phyloP scores from a whole-genome alignment of 768 basidiomycete species.

The Lactifluus echinatus region DNA sequence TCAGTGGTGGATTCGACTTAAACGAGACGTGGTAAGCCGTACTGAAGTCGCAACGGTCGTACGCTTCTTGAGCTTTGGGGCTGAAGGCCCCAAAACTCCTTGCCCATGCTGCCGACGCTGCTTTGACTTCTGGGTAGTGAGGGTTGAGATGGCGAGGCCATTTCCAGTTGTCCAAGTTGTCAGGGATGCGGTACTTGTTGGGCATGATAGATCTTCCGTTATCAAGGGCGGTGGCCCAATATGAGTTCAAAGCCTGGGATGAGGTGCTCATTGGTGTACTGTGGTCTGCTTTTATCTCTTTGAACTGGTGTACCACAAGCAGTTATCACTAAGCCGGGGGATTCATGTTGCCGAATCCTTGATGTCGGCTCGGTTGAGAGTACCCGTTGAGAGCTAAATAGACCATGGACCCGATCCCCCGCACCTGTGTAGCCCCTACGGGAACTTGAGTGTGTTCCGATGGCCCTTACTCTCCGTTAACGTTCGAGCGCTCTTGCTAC shows the following conservation, averaged over 20 bases:
- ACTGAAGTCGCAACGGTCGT: constrained; percentile 24
- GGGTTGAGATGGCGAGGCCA: constrained; percentile 24
- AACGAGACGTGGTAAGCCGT: neutral
- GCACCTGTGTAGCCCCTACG: neutral
- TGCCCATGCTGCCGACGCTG: constrained; percentile 21
- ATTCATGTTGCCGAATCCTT: neutral
- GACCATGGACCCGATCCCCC: neutral
- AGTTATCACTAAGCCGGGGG: neutral
- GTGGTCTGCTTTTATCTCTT: neutral
- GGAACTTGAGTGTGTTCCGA: too few relatives aligned
- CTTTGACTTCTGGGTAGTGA: constrained; percentile 21
- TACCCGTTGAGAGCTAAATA: neutral
- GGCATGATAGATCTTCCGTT: neutral
- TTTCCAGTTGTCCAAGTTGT: constrained; percentile 21
- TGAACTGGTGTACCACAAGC: neutral
- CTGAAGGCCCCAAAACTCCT: constrained; percentile 23
- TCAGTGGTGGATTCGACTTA: neutral
- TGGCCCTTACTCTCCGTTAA: too few relatives aligned
- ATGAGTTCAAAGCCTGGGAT: neutral
- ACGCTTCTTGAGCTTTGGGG: constrained; percentile 20
- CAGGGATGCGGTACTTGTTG: constrained; percentile 13
- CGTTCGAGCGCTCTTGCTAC: neutral
- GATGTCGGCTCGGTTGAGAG: constrained; percentile 1
- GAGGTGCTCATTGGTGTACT: neutral
- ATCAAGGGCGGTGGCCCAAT: neutral